Evolutionary conservation across 179 eudicot genomes (phyloP).

Genomic region (Amaranthus tricolor): DNA sequence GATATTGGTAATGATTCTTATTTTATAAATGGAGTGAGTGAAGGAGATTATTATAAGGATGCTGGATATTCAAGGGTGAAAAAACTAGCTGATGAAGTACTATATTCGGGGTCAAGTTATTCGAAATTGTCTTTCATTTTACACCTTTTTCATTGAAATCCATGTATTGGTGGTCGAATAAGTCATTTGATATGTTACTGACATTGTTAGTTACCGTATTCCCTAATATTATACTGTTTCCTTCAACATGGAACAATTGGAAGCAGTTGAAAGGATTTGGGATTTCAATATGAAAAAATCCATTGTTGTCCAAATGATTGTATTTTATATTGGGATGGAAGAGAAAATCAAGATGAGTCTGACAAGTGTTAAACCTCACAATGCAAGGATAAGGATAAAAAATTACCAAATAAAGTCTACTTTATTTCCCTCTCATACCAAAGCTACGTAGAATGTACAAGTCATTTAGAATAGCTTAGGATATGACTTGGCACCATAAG

Average conservation of each 20-base stretch:
- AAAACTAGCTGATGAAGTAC: too few species aligned
- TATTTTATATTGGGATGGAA: constrained; percentile 22
- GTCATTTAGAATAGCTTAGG: neutral
- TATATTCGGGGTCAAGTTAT: too few species aligned
- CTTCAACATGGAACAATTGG: neutral
- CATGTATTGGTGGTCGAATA: neutral
- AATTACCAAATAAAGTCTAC: constrained; percentile 11
- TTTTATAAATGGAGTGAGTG: too few species aligned
- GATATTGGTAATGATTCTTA: too few species aligned
- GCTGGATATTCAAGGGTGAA: too few species aligned
- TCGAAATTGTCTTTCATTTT: neutral
- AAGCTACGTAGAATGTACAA: constrained; percentile 13
- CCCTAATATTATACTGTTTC: neutral
- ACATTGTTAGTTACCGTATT: neutral
- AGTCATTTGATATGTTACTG: neutral
- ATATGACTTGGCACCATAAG: constrained; percentile 25
- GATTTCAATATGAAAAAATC: constrained; percentile 20
- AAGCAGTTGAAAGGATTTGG: constrained; percentile 4
- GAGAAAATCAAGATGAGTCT: constrained; percentile 6
- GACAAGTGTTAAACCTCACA: constrained; percentile 4
- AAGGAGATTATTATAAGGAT: too few species aligned
- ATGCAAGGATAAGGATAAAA: neutral
- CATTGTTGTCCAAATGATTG: constrained; percentile 26
- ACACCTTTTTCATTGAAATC: neutral
- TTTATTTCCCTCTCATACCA: constrained; percentile 22